Evolutionary conservation across 305 asterid species (phyloP).

Genomic region (Fraxinus latifolia): DNA sequence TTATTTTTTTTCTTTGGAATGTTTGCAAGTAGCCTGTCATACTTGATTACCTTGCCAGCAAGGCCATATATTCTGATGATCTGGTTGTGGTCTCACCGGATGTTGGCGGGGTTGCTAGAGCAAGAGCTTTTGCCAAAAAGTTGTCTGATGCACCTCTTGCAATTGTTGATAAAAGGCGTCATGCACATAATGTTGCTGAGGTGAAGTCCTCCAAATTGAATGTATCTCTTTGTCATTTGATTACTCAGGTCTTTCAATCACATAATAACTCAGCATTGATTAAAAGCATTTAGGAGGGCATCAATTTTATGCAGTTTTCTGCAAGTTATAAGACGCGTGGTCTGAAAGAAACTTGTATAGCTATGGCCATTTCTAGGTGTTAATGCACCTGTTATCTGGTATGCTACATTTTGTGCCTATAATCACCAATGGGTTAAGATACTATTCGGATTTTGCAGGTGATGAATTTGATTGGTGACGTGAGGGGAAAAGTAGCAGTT

Average conservation of each 20-base stretch:
- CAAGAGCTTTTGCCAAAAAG: constrained; percentile 92
- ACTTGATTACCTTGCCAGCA: constrained; percentile 97
- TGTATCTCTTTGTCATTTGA: constrained; percentile 20
- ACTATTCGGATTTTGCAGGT: constrained; percentile 47
- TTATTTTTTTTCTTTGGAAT: constrained; percentile 14
- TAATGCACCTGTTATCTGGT: background rate
- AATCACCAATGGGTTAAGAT: background rate
- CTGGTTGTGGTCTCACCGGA: constrained; percentile 96
- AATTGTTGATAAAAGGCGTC: constrained; percentile 93
- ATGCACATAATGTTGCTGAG: constrained; percentile 92
- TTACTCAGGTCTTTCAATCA: constrained; percentile 12
- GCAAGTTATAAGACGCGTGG: background rate
- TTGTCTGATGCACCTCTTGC: constrained; percentile 95
- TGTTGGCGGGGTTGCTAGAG: constrained; percentile 97
- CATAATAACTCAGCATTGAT: background rate
- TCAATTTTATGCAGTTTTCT: constrained; percentile 11
- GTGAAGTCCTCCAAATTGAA: constrained; percentile 37
- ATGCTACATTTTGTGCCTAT: background rate
- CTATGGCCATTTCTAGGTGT: background rate
- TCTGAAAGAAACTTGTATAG: constrained; percentile 8
- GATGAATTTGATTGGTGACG: constrained; percentile 97
- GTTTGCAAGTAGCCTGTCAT: constrained; percentile 69
- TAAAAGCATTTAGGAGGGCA: constrained; percentile 18
- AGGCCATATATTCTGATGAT: constrained; percentile 76
- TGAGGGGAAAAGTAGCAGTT: constrained; percentile 88